A percentile compares a stretch with the other conserved stretches of the same genome.
These are phyloP conservation scores for Penicillium canariense DNA, from an alignment of 495 filamentous ascomycete species.

Conservation along the genomic window DNA sequence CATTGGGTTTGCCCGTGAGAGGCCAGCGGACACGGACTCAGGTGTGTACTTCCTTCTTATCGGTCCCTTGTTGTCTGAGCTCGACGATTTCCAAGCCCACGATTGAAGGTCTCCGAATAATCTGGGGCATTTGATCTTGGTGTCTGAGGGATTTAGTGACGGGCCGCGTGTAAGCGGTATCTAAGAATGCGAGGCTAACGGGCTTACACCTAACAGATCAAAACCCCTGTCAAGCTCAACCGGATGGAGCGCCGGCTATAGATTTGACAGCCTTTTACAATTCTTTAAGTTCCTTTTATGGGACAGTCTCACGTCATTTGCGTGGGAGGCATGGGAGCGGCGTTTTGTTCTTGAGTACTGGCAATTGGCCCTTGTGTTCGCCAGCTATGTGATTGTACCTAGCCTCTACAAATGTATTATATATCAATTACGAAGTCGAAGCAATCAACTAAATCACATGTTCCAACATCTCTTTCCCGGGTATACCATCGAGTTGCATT, in stretches of 20 bases:
- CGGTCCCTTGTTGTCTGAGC: not conserved
- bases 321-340: slow-evolving; percentile 39
- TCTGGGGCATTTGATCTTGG: not conserved
- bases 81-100: not conserved
- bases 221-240: slow-evolving; percentile 77
- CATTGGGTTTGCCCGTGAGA: slow-evolving; percentile 80
- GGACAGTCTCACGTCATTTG: slow-evolving; percentile 26
- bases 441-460: not conserved
- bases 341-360: slow-evolving; percentile 37
- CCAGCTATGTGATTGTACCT: slow-evolving; percentile 21
- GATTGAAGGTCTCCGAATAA: not conserved
- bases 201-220: slow-evolving; percentile 52
- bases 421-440: slow-evolving; percentile 10
- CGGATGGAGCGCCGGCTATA: slow-evolving; percentile 63
- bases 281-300: slow-evolving; percentile 13
- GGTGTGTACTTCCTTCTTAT: slow-evolving; percentile 42
- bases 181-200: slow-evolving; percentile 5
- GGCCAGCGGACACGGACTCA: slow-evolving; percentile 86
- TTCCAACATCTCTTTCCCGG: too few relatives aligned
- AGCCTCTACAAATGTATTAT: slow-evolving; percentile 31
- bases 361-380: slow-evolving; percentile 20
- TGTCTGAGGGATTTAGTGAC: not conserved
- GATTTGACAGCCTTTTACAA: slow-evolving; percentile 19
- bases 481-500: too few relatives aligned
- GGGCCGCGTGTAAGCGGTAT: not conserved